Conservation (phyloP, 148 eudicot genomes). For the Fagopyrum esculentum region DNA sequence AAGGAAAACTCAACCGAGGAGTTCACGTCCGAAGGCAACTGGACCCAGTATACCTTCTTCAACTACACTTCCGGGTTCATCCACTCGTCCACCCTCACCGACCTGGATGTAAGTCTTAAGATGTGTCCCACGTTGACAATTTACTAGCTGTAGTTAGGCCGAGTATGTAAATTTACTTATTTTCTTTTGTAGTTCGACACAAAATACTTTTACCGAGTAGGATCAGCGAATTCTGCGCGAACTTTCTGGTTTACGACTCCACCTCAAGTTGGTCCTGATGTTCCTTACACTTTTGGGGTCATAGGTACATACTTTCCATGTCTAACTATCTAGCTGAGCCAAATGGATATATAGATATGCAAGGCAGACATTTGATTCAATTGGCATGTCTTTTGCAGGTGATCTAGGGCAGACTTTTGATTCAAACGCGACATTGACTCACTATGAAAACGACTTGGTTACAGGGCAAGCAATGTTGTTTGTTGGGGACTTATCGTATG, state of each 20-base stretch:
- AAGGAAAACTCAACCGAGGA: constrained; percentile 32
- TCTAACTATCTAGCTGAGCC: background rate
- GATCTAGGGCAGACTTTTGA: constrained; percentile 28
- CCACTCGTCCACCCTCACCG: constrained; percentile 24
- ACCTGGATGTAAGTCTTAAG: background rate
- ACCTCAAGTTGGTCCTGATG: constrained; percentile 12
- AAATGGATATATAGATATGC: too few species aligned
- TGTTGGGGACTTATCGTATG: constrained; percentile 1
- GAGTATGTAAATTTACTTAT: background rate
- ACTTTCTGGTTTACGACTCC: constrained; percentile 9
- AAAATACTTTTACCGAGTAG: constrained; percentile 4
- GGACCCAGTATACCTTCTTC: constrained; percentile 52
- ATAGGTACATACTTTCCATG: background rate
- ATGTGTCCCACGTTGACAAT: background rate
- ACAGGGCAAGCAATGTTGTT: background rate
- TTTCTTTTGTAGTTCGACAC: background rate
- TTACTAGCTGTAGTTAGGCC: too few species aligned
- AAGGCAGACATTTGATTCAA: too few species aligned
- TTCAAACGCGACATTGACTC: constrained; percentile 23
- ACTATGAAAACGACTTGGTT: constrained; percentile 15
- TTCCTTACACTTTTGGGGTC: constrained; percentile 8
- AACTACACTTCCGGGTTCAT: constrained; percentile 77
- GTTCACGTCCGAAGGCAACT: constrained; percentile 32
- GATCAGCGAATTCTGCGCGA: background rate
- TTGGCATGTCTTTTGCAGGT: constrained; percentile 11